Evolutionary conservation across 306 rosid species (phyloP).

Genomic region (Hylodesmum podocarpum): DNA sequence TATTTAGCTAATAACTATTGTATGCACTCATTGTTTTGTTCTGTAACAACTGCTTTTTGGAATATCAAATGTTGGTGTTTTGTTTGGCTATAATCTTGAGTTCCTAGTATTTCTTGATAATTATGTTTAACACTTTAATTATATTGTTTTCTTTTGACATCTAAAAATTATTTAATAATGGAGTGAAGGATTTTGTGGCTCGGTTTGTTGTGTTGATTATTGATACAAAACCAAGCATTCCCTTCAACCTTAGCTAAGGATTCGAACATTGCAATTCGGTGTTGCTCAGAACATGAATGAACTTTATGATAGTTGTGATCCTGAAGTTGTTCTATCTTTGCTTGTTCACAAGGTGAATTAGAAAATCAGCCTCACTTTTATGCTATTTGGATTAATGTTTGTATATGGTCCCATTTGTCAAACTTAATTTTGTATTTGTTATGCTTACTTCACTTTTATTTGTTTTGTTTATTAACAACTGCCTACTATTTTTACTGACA

Average conservation of each 20-base stretch:
- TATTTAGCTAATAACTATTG: too few species aligned
- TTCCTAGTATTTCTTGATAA: conserved; percentile 12
- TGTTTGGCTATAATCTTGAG: neutral
- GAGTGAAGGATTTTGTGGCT: conserved; percentile 27
- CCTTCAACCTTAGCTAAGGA: conserved; percentile 82
- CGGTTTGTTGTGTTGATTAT: conserved; percentile 29
- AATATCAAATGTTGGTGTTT: conserved; percentile 8
- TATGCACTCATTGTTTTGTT: conserved; percentile 20
- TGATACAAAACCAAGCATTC: conserved; percentile 67
- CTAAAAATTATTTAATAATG: conserved; percentile 28
- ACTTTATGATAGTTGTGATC: conserved; percentile 87
- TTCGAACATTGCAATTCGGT: conserved; percentile 79
- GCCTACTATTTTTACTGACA: neutral
- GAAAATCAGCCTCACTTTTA: conserved; percentile 17
- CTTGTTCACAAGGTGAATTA: conserved; percentile 86
- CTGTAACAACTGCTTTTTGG: neutral
- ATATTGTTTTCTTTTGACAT: neutral
- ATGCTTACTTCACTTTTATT: neutral
- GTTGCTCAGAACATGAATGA: conserved; percentile 74
- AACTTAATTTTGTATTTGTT: neutral
- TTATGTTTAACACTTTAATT: conserved; percentile 13
- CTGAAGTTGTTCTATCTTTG: conserved; percentile 81
- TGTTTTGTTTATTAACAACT: conserved; percentile 1
- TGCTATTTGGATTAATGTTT: conserved; percentile 2
- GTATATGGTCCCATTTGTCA: neutral